Base-by-base conservation (phyloP, 495 filamentous ascomycete genomes). In the Penicillium daleae region DNA sequence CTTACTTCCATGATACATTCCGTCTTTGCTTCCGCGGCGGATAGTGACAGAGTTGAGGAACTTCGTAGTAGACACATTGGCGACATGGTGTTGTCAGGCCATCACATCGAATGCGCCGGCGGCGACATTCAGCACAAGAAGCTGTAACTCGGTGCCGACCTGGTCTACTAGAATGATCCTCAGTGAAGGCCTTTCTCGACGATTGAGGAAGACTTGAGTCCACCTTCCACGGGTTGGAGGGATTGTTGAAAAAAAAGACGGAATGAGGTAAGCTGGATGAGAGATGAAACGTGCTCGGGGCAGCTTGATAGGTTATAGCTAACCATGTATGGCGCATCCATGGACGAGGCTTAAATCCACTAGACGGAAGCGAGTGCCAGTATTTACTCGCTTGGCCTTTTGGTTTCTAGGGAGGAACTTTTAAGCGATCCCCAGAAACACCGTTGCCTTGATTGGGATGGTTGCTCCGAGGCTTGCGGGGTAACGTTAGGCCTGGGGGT, bases 1-100 rank as follows among this genome's bases (percentile, higher is more conserved):
- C 15, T n/a, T n/a, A 42, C 39, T 17, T 42, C 39, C 39, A 42
- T 42, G 39, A 42, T 42, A 42, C 39, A 42, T 42, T 42, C 39
- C 39, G 39, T 6, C n/a, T 42, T 19, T 42, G 39, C n/a, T 42
- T 42, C 4, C 39, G 39, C 3, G 39, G 39, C 3, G 39, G 39
- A 42, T 42, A 42, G 17, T 42, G 39, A 19, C 39, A 42, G 4
- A 42, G 39, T 2, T 42, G 39, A 6, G 39, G 17, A 19, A 42
- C 39, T 42, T 42, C 39, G 19, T 42, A 42, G 39, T 42, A 42
- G 39, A 42, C 39, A 19, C 15, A 42, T 9, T 42, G 39, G 7
- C 39, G 39, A 8, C 39, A 42, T 42, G 39, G 39, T 6, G 39
- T 42, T 42, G 39, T 42, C 17, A 42, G n/a, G 15, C 39, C 39